These are phyloP conservation scores for Dactylellina leptospora DNA, from an alignment of 2,329 filamentous ascomycete genomes.

Conservation along the genomic window DNA sequence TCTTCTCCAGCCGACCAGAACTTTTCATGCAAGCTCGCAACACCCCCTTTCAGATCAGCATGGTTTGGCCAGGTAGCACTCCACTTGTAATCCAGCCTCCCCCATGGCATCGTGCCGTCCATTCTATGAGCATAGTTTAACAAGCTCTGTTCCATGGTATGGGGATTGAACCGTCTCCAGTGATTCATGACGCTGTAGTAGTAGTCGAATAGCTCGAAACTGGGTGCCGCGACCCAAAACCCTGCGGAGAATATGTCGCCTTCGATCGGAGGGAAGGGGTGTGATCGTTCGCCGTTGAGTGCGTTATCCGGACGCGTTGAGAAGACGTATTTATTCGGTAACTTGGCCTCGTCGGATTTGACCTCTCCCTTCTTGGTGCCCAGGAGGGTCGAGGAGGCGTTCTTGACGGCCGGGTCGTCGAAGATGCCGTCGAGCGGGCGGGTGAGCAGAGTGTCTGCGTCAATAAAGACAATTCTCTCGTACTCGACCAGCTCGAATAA, in stretches of 20 bases:
- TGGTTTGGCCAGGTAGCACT: slow-evolving; percentile 60
- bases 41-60: slow-evolving; percentile 59
- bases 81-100: slow-evolving; percentile 60
- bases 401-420: slow-evolving; percentile 56
- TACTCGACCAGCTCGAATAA: slow-evolving; percentile 62
- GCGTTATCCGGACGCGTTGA: slow-evolving; percentile 59
- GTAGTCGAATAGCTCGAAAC: slow-evolving; percentile 60
- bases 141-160: slow-evolving; percentile 62
- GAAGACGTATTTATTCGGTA: slow-evolving; percentile 60
- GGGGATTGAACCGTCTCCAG: slow-evolving; percentile 60
- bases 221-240: slow-evolving; percentile 62
- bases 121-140: slow-evolving; percentile 63
- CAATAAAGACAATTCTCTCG: slow-evolving; percentile 62
- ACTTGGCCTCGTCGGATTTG: slow-evolving; percentile 57
- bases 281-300: slow-evolving; percentile 58
- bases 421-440: slow-evolving; percentile 61
- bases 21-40: slow-evolving; percentile 61
- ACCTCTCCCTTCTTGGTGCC: slow-evolving; percentile 46
- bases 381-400: slow-evolving; percentile 54
- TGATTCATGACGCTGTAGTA: slow-evolving; percentile 60
- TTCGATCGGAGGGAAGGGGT: slow-evolving; percentile 60
- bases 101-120: slow-evolving; percentile 62
- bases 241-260: slow-evolving; percentile 60
- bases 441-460: slow-evolving; percentile 62
- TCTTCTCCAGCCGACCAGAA: slow-evolving; percentile 58